phyloP scores from a whole-genome alignment of 495 filamentous ascomycete species.

The Penicillium robsamsonii region DNA sequence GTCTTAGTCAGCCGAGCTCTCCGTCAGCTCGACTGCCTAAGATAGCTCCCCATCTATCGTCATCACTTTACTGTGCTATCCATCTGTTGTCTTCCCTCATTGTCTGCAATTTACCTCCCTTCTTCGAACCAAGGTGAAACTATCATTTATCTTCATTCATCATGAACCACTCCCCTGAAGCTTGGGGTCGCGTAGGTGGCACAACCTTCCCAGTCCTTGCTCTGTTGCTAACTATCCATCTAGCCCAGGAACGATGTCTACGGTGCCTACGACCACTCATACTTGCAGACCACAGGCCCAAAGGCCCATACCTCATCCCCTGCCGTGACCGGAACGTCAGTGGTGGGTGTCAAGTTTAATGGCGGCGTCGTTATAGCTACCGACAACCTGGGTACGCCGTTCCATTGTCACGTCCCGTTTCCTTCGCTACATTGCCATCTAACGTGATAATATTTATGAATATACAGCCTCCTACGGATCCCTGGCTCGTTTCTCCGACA shows the following conservation, averaged over 20 bases:
- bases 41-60: constrained; percentile 25
- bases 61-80: constrained; percentile 24
- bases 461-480: constrained; percentile 89
- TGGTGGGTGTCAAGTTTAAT: constrained; percentile 90
- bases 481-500: constrained; percentile 92
- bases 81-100: constrained; percentile 14
- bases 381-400: constrained; percentile 82
- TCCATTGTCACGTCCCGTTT: background rate
- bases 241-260: constrained; percentile 96
- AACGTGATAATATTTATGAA: constrained; percentile 1
- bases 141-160: constrained; percentile 15
- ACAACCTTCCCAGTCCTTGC: constrained; percentile 22
- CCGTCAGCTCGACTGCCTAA: constrained; percentile 45
- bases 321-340: constrained; percentile 93
- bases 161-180: constrained; percentile 96
- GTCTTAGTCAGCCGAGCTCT: constrained; percentile 35
- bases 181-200: constrained; percentile 86
- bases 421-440: background rate
- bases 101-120: background rate
- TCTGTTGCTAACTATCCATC: constrained; percentile 28
- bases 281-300: constrained; percentile 67
- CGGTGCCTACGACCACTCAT: constrained; percentile 84
- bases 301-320: constrained; percentile 86
- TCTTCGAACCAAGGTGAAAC: background rate
- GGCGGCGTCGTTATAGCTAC: constrained; percentile 94